These are phyloP conservation scores for Pulveroboletus sp. DNA, from an alignment of 768 basidiomycete species.

Conservation along the genomic window DNA sequence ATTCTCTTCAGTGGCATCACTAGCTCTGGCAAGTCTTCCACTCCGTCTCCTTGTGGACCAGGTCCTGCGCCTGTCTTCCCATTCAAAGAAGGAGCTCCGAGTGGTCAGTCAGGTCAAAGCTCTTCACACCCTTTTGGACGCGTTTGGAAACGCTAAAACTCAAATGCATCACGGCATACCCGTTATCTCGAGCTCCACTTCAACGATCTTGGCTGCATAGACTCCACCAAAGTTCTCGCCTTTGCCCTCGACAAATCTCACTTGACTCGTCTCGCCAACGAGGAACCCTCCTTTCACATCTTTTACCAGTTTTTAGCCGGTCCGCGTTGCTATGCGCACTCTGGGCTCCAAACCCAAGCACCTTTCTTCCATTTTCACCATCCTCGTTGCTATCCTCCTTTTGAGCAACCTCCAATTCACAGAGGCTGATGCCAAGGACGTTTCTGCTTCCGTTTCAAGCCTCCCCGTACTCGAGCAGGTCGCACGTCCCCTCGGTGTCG, in stretches of 20 bases:
- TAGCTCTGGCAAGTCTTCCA: conserved; percentile 82
- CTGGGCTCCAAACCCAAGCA: conserved; percentile 94
- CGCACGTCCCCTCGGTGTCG: conserved; percentile 71
- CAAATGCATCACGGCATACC: conserved; percentile 83
- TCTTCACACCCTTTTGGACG: conserved; percentile 72
- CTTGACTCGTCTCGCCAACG: conserved; percentile 66
- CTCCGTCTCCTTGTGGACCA: conserved; percentile 75
- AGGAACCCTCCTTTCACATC: conserved; percentile 87
- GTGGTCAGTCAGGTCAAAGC: conserved; percentile 77
- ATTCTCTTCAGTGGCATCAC: conserved; percentile 73
- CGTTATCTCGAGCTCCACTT: conserved; percentile 87
- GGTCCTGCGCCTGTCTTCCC: conserved; percentile 77
- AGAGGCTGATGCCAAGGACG: conserved; percentile 65
- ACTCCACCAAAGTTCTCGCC: conserved; percentile 73
- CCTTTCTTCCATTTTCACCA: conserved; percentile 73
- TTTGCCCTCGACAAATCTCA: conserved; percentile 91
- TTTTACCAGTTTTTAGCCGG: conserved; percentile 95
- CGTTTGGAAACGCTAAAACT: conserved; percentile 92
- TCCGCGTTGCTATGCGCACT: conserved; percentile 74
- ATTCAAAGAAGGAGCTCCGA: conserved; percentile 71
- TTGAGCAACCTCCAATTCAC: conserved; percentile 81
- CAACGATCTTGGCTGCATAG: conserved; percentile 71
- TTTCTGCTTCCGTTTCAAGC: conserved; percentile 57
- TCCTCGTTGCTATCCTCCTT: conserved; percentile 77
- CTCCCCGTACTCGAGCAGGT: conserved; percentile 59